These are phyloP conservation scores for Aspergillus avenaceus DNA, from an alignment of 495 filamentous ascomycete species.

Conservation along the genomic window DNA sequence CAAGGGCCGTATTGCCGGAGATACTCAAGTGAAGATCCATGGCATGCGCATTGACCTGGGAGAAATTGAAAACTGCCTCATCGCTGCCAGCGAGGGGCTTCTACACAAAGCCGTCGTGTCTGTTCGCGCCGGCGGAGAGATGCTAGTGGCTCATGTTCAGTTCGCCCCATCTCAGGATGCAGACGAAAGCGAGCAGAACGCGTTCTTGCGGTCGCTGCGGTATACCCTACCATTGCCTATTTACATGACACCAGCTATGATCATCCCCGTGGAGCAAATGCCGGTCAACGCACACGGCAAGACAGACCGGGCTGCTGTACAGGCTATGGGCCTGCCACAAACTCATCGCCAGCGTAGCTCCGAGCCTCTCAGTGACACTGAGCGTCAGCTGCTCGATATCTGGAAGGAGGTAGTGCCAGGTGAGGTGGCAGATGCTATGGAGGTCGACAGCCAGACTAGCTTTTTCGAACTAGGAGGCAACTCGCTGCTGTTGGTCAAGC, in stretches of 20 bases:
- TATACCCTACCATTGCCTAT: not conserved
- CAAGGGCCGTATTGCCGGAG: constrained; percentile 34
- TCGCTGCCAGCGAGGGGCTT: constrained; percentile 18
- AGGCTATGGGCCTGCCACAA: not conserved
- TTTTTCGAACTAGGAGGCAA: too few relatives aligned
- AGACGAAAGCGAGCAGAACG: too few relatives aligned
- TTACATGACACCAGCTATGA: not conserved
- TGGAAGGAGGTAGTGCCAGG: not conserved
- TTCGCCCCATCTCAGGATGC: too few relatives aligned
- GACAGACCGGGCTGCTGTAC: not conserved
- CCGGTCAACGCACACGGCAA: not conserved
- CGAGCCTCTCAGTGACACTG: not conserved
- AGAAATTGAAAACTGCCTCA: constrained; percentile 39
- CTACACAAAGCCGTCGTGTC: constrained; percentile 33
- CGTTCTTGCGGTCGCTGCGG: too few relatives aligned
- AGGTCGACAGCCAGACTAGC: too few relatives aligned
- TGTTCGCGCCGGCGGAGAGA: constrained; percentile 7
- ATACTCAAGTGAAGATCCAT: constrained; percentile 47
- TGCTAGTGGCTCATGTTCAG: too few relatives aligned
- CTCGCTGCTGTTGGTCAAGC: too few relatives aligned
- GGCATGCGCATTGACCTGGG: constrained; percentile 49
- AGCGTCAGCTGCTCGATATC: not conserved
- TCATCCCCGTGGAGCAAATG: not conserved
- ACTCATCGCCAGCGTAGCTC: not conserved
- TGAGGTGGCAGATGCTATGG: too few relatives aligned